phyloP scores from a whole-genome alignment of 495 filamentous ascomycete species.

The Penicillium maclennaniae region DNA sequence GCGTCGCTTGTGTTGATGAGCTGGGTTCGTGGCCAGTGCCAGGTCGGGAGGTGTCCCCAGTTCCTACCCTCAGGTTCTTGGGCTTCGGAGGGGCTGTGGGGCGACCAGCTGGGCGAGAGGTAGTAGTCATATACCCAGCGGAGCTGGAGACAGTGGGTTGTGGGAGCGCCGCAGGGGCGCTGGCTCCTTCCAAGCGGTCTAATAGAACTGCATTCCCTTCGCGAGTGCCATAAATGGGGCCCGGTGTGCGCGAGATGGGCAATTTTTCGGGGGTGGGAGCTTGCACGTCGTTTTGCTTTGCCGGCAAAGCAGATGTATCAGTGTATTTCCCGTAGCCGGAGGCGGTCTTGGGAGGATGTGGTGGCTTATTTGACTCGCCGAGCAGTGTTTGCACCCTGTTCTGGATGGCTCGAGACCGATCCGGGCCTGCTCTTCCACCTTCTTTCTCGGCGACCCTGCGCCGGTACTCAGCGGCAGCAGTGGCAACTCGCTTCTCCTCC shows the following conservation, averaged over 20 bases:
- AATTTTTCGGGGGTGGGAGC: background rate
- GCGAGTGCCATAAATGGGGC: slow-evolving; percentile 17
- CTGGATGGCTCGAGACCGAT: slow-evolving; percentile 75
- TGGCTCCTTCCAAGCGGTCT: slow-evolving; percentile 17
- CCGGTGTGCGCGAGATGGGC: slow-evolving; percentile 18
- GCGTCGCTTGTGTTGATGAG: slow-evolving; percentile 19
- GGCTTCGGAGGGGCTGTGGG: slow-evolving; percentile 60
- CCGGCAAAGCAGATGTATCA: slow-evolving; percentile 47
- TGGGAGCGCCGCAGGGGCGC: slow-evolving; percentile 15
- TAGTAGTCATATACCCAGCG: slow-evolving; percentile 20
- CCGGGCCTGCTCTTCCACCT: slow-evolving; percentile 40
- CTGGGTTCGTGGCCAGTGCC: slow-evolving; percentile 22
- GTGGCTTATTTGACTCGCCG: slow-evolving; percentile 66
- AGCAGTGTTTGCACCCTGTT: slow-evolving; percentile 83
- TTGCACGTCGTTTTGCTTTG: slow-evolving; percentile 31
- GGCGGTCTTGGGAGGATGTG: slow-evolving; percentile 64
- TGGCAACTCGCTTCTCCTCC: slow-evolving; percentile 90
- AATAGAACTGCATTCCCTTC: slow-evolving; percentile 12
- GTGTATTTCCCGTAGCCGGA: slow-evolving; percentile 87
- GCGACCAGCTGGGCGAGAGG: slow-evolving; percentile 28
- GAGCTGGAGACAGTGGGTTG: slow-evolving; percentile 18
- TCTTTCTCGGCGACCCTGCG: slow-evolving; percentile 65
- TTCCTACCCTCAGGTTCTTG: slow-evolving; percentile 51
- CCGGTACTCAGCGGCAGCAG: slow-evolving; percentile 87
- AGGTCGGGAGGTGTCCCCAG: slow-evolving; percentile 18